Conservation (phyloP, 495 filamentous ascomycete genomes). For the Acidomyces sp. region DNA sequence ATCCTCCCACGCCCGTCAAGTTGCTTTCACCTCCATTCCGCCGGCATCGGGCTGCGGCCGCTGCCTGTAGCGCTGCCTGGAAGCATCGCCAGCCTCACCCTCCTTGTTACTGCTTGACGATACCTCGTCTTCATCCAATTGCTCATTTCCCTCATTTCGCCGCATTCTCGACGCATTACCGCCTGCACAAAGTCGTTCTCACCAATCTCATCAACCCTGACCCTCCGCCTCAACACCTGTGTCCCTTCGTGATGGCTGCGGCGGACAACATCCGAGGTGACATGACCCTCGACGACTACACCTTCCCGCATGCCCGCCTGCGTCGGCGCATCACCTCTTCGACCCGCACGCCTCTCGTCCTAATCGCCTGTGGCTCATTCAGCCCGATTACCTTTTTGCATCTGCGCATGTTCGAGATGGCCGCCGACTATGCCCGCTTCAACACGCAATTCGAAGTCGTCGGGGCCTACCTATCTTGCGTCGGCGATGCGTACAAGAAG, state of each 20-base stretch:
- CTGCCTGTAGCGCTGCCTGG: too few species aligned
- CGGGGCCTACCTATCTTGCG: constrained; percentile 67
- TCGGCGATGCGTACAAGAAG: constrained; percentile 85
- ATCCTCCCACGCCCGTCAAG: too few species aligned
- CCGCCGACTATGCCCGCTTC: constrained; percentile 64
- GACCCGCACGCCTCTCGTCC: constrained; percentile 32
- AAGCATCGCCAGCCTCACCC: too few species aligned
- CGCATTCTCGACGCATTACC: background rate
- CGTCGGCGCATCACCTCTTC: constrained; percentile 53
- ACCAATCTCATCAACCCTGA: constrained; percentile 1
- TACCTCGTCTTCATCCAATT: too few species aligned
- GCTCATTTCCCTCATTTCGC: background rate
- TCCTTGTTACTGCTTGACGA: too few species aligned
- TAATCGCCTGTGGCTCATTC: constrained; percentile 87
- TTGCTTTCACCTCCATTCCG: too few species aligned
- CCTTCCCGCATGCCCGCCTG: constrained; percentile 59
- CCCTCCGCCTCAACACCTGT: constrained; percentile 1
- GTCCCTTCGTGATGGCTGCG: constrained; percentile 10
- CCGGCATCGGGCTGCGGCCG: too few species aligned
- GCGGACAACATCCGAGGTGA: constrained; percentile 5
- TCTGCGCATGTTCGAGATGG: constrained; percentile 91
- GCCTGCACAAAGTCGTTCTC: background rate
- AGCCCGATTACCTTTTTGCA: constrained; percentile 78
- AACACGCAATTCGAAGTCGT: constrained; percentile 77
- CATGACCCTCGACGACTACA: constrained; percentile 42